phyloP scores from a whole-genome alignment of 208 protist genomes.

The Leishmania turanica region DNA sequence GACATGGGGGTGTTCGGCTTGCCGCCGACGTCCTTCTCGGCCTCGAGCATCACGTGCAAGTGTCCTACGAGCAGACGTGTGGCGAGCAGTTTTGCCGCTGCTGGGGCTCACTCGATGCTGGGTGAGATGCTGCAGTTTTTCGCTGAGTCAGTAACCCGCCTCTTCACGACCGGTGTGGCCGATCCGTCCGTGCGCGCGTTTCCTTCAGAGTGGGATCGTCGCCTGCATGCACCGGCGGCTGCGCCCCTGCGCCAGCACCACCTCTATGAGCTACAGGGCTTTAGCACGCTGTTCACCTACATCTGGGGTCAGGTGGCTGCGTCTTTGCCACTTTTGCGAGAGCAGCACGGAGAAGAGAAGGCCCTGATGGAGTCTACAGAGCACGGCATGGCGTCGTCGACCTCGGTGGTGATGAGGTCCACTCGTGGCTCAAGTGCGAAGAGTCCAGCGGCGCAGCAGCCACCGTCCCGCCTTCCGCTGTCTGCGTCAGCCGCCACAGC shows the following conservation, averaged over 20 bases:
- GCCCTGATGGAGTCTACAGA: not conserved
- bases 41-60: conserved; percentile 4
- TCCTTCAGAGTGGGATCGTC: conserved; percentile 58
- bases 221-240: conserved; percentile 18
- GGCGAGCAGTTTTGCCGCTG: conserved; percentile 60
- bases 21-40: conserved; percentile 2
- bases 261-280: conserved; percentile 78
- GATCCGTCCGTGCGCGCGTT: conserved; percentile 41
- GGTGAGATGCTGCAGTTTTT: conserved; percentile 71
- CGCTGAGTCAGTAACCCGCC: conserved; percentile 35
- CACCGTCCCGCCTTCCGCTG: not conserved
- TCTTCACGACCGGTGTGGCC: conserved; percentile 62
- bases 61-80: conserved; percentile 47
- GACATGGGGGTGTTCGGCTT: not conserved
- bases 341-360: not conserved
- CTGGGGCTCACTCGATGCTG: conserved; percentile 56
- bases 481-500: not conserved
- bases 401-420: not conserved
- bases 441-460: not conserved
- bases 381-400: not conserved
- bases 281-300: conserved; percentile 66
- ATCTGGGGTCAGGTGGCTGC: conserved; percentile 54
- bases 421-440: not conserved
- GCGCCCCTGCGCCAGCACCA: conserved; percentile 31
- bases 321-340: conserved; percentile 16